phyloP scores from a whole-genome alignment of 257 asterid genomes.

The Jaltomata sinuosa region DNA sequence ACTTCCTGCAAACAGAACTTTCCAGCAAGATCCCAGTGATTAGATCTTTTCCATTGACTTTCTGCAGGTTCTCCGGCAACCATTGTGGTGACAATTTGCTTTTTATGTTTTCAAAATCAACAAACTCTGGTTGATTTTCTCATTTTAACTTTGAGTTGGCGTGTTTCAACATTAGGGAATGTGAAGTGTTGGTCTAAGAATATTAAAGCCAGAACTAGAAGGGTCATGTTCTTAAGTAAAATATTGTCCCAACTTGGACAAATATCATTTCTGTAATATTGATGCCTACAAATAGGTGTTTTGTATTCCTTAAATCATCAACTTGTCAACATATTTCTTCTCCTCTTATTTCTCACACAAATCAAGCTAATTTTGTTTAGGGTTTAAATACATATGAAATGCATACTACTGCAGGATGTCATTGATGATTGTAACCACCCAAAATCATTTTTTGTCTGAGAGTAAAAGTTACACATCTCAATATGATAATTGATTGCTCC shows the following conservation, averaged over 20 bases:
- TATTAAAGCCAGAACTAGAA: neutral
- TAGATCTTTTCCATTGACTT: neutral
- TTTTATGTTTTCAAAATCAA: neutral
- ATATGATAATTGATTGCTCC: neutral
- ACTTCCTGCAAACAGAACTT: neutral
- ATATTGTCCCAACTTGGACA: neutral
- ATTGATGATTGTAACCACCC: neutral
- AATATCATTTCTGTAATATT: neutral
- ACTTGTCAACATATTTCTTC: neutral
- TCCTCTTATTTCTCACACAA: neutral
- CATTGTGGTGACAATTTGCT: neutral
- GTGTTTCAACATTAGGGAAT: neutral
- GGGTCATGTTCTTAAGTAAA: neutral
- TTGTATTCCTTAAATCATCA: neutral
- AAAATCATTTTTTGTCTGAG: neutral
- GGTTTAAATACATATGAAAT: neutral
- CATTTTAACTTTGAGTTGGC: neutral
- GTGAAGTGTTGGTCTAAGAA: neutral
- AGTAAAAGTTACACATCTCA: neutral
- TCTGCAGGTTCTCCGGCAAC: neutral
- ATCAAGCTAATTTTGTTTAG: neutral
- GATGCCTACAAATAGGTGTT: neutral
- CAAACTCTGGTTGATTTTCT: neutral
- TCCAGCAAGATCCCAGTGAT: neutral
- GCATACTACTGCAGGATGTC: neutral